A percentile compares a stretch with the other conserved stretches of the same genome.
Evolutionary conservation across 2,329 filamentous ascomycete genomes (phyloP).

Genomic region (Diplodia seriata): DNA sequence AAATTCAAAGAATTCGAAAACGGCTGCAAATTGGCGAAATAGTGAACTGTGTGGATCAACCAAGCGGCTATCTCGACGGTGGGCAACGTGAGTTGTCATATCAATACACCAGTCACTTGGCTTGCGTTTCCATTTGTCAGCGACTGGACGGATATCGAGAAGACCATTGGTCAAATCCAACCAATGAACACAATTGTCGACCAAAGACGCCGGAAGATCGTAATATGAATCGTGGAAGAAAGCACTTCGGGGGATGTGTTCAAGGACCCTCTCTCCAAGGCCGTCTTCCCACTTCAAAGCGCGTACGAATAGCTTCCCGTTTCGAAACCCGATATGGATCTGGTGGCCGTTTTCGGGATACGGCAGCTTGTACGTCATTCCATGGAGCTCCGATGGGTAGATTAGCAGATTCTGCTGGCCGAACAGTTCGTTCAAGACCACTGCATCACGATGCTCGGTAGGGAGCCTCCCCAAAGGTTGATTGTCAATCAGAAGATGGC

Average conservation of each 20-base stretch:
- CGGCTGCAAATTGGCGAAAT: slow-evolving; percentile 48
- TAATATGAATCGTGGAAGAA: slow-evolving; percentile 41
- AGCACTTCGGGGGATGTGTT: slow-evolving; percentile 44
- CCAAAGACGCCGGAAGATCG: slow-evolving; percentile 61
- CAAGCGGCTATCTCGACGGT: slow-evolving; percentile 44
- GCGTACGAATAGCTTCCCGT: slow-evolving; percentile 53
- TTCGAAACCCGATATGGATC: slow-evolving; percentile 63
- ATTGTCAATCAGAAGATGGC: slow-evolving; percentile 59
- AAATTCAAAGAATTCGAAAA: slow-evolving; percentile 61
- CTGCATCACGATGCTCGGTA: slow-evolving; percentile 54
- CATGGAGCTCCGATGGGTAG: slow-evolving; percentile 58
- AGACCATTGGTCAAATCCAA: slow-evolving; percentile 55
- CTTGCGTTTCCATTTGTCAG: slow-evolving; percentile 51
- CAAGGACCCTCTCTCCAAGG: slow-evolving; percentile 39
- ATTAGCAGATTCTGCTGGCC: slow-evolving; percentile 59
- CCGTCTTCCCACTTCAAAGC: slow-evolving; percentile 39
- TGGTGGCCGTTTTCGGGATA: slow-evolving; percentile 48
- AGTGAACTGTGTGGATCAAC: slow-evolving; percentile 59
- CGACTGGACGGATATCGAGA: slow-evolving; percentile 61
- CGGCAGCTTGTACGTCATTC: slow-evolving; percentile 61
- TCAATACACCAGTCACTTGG: slow-evolving; percentile 52
- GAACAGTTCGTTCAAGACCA: slow-evolving; percentile 60
- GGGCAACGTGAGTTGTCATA: slow-evolving; percentile 39
- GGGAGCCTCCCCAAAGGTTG: slow-evolving; percentile 62
- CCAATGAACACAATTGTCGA: slow-evolving; percentile 66